Conservation (phyloP, 495 filamentous ascomycete species). For the Penicillium cinerascens region DNA sequence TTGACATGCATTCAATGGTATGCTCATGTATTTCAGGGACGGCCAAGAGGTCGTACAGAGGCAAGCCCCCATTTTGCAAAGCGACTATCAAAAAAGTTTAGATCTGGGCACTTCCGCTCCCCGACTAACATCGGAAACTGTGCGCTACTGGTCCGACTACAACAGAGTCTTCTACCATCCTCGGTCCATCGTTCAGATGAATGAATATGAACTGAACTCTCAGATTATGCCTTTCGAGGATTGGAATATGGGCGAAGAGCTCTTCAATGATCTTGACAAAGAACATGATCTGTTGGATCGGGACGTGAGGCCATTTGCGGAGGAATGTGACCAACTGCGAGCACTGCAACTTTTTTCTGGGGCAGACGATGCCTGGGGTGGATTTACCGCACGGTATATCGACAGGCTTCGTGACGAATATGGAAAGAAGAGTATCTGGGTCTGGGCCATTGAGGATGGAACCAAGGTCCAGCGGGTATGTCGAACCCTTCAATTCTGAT, state of each 20-base stretch:
- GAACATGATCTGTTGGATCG: conserved; percentile 86
- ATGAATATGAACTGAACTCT: conserved; percentile 79
- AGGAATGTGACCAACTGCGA: conserved; percentile 92
- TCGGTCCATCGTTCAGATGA: conserved; percentile 80
- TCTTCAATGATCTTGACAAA: conserved; percentile 76
- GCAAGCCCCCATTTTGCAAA: conserved; percentile 61
- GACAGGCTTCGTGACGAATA: conserved; percentile 85
- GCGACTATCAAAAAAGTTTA: conserved; percentile 73
- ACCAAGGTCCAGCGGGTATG: conserved; percentile 56
- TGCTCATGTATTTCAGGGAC: conserved; percentile 50
- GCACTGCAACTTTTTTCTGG: conserved; percentile 77
- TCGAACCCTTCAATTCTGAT: neutral
- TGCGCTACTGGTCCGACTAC: conserved; percentile 96
- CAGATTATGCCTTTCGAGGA: conserved; percentile 77
- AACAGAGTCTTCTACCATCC: conserved; percentile 90
- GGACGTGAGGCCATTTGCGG: conserved; percentile 79
- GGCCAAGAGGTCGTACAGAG: conserved; percentile 64
- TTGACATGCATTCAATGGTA: neutral
- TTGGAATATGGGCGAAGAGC: conserved; percentile 73
- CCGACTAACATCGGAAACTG: conserved; percentile 60
- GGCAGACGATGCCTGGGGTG: conserved; percentile 90
- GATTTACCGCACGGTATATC: conserved; percentile 75
- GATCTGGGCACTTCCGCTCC: conserved; percentile 61
- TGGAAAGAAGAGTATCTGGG: conserved; percentile 78
- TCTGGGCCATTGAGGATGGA: conserved; percentile 77